Conservation (phyloP, 2,329 filamentous ascomycete species). For the Teratosphaeria zuluensis region DNA sequence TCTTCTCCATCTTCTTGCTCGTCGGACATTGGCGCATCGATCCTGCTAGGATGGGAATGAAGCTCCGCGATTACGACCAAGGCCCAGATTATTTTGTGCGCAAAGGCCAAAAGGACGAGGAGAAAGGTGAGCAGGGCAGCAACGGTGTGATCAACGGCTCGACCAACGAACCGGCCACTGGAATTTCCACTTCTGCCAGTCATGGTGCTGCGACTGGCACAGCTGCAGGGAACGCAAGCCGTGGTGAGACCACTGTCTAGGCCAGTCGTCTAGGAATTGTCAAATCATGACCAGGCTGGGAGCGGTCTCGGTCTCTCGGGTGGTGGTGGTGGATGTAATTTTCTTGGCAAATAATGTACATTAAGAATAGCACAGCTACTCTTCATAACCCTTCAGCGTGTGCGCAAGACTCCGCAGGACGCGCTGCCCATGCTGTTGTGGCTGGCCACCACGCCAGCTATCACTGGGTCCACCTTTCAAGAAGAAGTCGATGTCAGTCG, state of each 20-base stretch:
- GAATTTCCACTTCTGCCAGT: not conserved
- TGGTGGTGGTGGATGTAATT: not conserved
- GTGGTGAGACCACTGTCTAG: not conserved
- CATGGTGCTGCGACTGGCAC: not conserved
- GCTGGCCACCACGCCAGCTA: not conserved
- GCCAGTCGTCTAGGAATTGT: not conserved
- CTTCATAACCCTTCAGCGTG: not conserved
- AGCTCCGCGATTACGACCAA: slow-evolving; percentile 22
- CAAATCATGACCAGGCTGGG: too few species aligned
- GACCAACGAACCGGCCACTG: not conserved
- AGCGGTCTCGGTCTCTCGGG: not conserved
- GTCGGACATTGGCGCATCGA: slow-evolving; percentile 51
- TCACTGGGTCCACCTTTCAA: not conserved
- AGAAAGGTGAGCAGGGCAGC: not conserved
- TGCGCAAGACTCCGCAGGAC: not conserved
- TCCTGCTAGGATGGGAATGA: slow-evolving; percentile 43
- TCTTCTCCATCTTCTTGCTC: slow-evolving; percentile 48
- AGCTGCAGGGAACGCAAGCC: not conserved
- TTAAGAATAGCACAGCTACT: not conserved
- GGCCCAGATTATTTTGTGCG: not conserved
- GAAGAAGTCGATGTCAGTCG: slow-evolving; percentile 18
- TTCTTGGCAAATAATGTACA: not conserved
- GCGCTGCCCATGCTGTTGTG: not conserved
- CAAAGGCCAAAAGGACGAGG: not conserved
- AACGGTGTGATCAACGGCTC: not conserved